Evolutionary conservation across 352 stramenopile genomes (phyloP).

Genomic region (Halophytophthora polymorphica): DNA sequence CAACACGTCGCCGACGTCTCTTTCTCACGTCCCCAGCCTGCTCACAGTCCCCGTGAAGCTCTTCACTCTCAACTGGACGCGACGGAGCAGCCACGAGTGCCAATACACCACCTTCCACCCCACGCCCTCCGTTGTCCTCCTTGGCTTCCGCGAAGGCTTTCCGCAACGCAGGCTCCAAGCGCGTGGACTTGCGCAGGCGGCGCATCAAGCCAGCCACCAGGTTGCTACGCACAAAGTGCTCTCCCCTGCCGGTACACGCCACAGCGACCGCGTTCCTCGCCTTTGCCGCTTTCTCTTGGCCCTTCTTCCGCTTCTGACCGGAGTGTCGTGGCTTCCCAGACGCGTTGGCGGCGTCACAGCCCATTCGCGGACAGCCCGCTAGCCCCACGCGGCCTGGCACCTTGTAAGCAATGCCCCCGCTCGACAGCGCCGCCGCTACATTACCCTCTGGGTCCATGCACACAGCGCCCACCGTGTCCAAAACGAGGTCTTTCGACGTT

Average conservation of each 20-base stretch:
- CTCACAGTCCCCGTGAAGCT: too few species aligned
- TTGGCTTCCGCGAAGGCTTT: slow-evolving; percentile 31
- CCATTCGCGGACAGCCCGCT: slow-evolving; percentile 61
- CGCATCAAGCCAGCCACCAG: slow-evolving; percentile 33
- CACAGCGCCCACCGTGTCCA: slow-evolving; percentile 67
- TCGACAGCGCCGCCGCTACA: slow-evolving; percentile 59
- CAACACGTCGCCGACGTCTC: slow-evolving; percentile 9
- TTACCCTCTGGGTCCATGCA: slow-evolving; percentile 54
- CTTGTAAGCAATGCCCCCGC: slow-evolving; percentile 66
- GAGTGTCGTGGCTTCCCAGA: not conserved
- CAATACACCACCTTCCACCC: slow-evolving; percentile 56
- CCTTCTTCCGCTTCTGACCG: slow-evolving; percentile 21
- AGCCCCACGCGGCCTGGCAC: slow-evolving; percentile 59
- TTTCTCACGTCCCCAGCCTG: not conserved
- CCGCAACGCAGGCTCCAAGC: slow-evolving; percentile 27
- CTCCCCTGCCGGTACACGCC: slow-evolving; percentile 58
- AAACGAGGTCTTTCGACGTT: slow-evolving; percentile 3
- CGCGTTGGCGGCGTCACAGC: slow-evolving; percentile 45
- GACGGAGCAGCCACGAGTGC: slow-evolving; percentile 19
- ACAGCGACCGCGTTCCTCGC: slow-evolving; percentile 43
- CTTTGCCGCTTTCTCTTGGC: not conserved
- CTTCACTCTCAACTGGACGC: too few species aligned
- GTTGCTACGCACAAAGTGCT: slow-evolving; percentile 59
- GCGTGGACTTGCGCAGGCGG: slow-evolving; percentile 20
- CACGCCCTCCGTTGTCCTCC: slow-evolving; percentile 31